Conservation (phyloP, 148 eudicot species). For the Rhododendron griersonianum region DNA sequence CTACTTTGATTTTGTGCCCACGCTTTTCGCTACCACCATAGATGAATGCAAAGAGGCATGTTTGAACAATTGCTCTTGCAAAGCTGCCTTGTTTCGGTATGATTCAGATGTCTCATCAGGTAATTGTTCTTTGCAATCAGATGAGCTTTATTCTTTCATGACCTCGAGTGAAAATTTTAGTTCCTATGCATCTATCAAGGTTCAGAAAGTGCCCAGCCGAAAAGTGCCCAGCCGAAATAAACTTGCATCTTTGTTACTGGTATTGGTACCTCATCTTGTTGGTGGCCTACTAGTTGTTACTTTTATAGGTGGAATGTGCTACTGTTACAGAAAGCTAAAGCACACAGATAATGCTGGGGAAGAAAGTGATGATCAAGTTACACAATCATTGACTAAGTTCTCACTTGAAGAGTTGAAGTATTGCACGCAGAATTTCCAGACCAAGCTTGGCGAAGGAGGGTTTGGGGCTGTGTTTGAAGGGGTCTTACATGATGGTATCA, state of each 20-base stretch:
- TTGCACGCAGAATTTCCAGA: slow-evolving; percentile 16
- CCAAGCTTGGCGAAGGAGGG: slow-evolving; percentile 24
- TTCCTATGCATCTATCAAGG: slow-evolving; percentile 17
- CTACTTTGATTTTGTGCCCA: not conserved
- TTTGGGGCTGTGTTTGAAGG: slow-evolving; percentile 26
- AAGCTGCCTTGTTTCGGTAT: not conserved
- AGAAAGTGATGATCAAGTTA: slow-evolving; percentile 4
- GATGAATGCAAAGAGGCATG: slow-evolving; percentile 9
- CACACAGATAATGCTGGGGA: not conserved
- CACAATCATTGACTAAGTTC: slow-evolving; percentile 4
- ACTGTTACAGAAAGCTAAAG: not conserved
- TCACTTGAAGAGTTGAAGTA: slow-evolving; percentile 10
- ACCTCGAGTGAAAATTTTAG: not conserved
- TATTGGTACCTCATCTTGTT: not conserved
- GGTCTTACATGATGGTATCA: slow-evolving; percentile 13
- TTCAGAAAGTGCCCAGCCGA: slow-evolving; percentile 6
- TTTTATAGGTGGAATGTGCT: not conserved
- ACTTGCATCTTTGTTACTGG: not conserved
- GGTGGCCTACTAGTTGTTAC: not conserved
- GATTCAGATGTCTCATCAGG: not conserved
- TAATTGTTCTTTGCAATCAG: not conserved
- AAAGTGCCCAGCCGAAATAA: not conserved
- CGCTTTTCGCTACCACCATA: not conserved
- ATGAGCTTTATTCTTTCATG: slow-evolving; percentile 10
- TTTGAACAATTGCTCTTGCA: slow-evolving; percentile 1